These are phyloP conservation scores for Tremellales sp. DNA, from an alignment of 1,284 basidiomycete species.

Conservation along the genomic window DNA sequence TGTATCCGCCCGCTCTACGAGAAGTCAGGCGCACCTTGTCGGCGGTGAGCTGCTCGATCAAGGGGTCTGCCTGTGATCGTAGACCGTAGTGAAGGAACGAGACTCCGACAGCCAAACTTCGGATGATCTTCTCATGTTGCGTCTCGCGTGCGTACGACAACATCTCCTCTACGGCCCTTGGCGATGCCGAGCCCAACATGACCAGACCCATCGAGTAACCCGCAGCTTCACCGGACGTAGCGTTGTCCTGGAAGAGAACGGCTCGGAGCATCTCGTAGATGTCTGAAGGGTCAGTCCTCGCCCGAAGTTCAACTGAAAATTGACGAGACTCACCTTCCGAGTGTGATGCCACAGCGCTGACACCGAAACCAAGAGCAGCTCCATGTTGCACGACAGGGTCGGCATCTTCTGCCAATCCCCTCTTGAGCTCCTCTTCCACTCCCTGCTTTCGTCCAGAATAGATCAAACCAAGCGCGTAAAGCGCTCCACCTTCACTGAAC, in stretches of 20 bases:
- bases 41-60: constrained; percentile 66
- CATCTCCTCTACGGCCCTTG: constrained; percentile 82
- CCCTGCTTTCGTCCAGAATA: constrained; percentile 65
- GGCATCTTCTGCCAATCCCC: constrained; percentile 55
- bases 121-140: constrained; percentile 96
- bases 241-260: constrained; percentile 84
- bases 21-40: constrained; percentile 85
- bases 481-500: constrained; percentile 87
- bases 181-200: constrained; percentile 85
- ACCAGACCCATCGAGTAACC: constrained; percentile 95
- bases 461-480: constrained; percentile 91
- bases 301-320: no score
- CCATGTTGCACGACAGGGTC: constrained; percentile 90
- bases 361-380: constrained; percentile 86
- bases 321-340: constrained; percentile 57
- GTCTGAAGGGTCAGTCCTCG: constrained; percentile 57
- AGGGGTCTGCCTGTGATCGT: constrained; percentile 79
- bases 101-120: constrained; percentile 83
- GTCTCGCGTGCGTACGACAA: constrained; percentile 89
- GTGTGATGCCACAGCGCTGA: constrained; percentile 85
- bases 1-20: not conserved
- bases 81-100: constrained; percentile 86
- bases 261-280: constrained; percentile 87
- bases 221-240: constrained; percentile 86
- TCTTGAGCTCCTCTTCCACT: constrained; percentile 67